These are phyloP conservation scores for Ogataea ramenticola DNA, from an alignment of 805 yeast genomes.

Conservation along the genomic window DNA sequence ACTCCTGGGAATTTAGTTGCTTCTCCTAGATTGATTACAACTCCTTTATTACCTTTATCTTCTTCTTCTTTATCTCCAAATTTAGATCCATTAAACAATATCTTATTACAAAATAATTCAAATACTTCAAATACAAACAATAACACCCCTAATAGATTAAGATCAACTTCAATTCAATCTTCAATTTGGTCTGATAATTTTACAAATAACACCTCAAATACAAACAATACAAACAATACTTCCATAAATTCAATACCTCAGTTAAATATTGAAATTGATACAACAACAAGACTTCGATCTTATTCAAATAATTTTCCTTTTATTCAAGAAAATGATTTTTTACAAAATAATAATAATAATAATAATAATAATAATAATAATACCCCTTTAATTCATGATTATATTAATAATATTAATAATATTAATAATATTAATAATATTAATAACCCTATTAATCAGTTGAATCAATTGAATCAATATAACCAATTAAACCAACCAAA, in stretches of 20 bases:
- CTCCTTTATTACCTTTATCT: conserved; percentile 2
- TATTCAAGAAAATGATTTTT: not conserved
- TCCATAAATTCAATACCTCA: conserved; percentile 1
- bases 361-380: not conserved
- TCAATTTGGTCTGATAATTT: conserved; percentile 56
- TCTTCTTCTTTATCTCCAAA: conserved; percentile 5
- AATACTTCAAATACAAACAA: too few species aligned
- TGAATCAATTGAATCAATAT: too few species aligned
- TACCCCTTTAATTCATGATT: not conserved
- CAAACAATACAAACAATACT: conserved; percentile 6
- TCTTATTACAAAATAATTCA: not conserved
- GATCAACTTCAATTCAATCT: conserved; percentile 50
- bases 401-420: not conserved
- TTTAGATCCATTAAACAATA: conserved; percentile 12
- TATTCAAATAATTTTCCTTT: conserved; percentile 8
- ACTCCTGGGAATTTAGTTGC: conserved; percentile 6
- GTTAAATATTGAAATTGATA: too few species aligned
- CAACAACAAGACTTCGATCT: conserved; percentile 16
- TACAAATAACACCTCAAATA: conserved; percentile 3
- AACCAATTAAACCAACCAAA: too few species aligned
- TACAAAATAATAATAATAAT: not conserved
- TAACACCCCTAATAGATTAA: conserved; percentile 36
- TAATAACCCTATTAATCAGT: too few species aligned
- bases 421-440: not conserved
- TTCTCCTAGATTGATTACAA: conserved; percentile 5